phyloP scores from a whole-genome alignment of 495 filamentous ascomycete genomes.

The Poronia punctata region DNA sequence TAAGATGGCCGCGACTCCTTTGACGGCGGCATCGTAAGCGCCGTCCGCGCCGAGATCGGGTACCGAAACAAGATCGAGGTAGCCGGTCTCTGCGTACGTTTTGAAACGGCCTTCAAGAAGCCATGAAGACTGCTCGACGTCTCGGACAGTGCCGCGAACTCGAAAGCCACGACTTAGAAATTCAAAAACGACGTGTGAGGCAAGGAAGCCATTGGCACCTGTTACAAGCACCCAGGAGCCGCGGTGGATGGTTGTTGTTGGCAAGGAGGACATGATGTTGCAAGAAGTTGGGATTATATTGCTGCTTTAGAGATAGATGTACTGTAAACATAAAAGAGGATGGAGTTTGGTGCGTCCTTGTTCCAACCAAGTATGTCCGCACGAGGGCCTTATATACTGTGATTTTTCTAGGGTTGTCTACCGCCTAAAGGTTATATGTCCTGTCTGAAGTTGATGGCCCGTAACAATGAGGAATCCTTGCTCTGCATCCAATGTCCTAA shows the following conservation, averaged over 20 bases:
- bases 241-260: slow-evolving; percentile 3
- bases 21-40: slow-evolving; percentile 36
- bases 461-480: too few species aligned
- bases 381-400: too few species aligned
- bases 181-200: slow-evolving; percentile 39
- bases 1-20: slow-evolving; percentile 28
- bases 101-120: slow-evolving; percentile 31
- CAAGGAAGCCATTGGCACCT: slow-evolving; percentile 49
- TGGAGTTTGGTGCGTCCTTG: too few species aligned
- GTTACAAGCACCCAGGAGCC: slow-evolving; percentile 40
- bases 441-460: too few species aligned
- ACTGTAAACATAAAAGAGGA: too few species aligned
- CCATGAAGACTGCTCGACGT: slow-evolving; percentile 32
- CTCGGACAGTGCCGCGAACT: slow-evolving; percentile 46
- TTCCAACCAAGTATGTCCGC: too few species aligned
- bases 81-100: slow-evolving; percentile 28
- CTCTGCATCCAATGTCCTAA: too few species aligned
- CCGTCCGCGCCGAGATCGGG: slow-evolving; percentile 29
- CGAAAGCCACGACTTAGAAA: slow-evolving; percentile 41
- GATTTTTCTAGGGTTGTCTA: too few species aligned
- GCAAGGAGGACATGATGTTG: background rate
- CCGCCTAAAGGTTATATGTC: too few species aligned
- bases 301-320: too few species aligned
- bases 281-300: too few species aligned
- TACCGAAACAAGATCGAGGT: slow-evolving; percentile 33